phyloP scores from a whole-genome alignment of 2,329 filamentous ascomycete species.

The Pseudogymnoascus sp. region DNA sequence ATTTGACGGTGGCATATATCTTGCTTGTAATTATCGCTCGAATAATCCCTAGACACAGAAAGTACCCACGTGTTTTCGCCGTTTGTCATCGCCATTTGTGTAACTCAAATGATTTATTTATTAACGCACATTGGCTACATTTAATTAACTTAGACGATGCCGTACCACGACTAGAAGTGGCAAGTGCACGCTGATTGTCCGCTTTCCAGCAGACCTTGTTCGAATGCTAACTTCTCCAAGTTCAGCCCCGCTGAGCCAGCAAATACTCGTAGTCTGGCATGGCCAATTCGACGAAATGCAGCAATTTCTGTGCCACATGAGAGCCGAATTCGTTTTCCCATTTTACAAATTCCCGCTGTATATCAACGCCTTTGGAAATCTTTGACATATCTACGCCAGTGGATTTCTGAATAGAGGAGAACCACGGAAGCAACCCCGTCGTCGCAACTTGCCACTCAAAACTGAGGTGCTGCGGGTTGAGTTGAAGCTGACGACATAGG shows the following conservation, averaged over 20 bases:
- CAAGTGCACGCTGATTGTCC: background rate
- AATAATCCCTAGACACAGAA: background rate
- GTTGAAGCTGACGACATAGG: background rate
- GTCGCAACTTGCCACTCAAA: background rate
- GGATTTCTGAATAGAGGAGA: background rate
- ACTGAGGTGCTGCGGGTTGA: background rate
- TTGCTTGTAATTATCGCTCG: too few relatives aligned
- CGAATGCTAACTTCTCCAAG: background rate
- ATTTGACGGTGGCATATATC: too few relatives aligned
- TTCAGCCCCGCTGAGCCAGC: background rate
- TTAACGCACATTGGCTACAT: background rate
- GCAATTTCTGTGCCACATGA: background rate
- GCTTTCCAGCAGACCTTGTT: background rate
- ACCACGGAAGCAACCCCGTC: background rate
- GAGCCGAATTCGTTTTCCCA: background rate
- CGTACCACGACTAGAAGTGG: background rate
- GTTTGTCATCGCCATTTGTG: background rate
- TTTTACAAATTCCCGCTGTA: background rate
- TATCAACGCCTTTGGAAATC: background rate
- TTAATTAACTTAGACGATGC: background rate
- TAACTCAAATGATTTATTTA: background rate
- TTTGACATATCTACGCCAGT: background rate
- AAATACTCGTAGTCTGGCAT: constrained; percentile 6
- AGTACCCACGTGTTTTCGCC: background rate
- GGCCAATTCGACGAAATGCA: background rate